A percentile compares a stretch with the other conserved stretches of the same genome.
These are phyloP conservation scores for Pleurozium schreberi DNA, from an alignment of 225 moss, liverwort and hornwort species.

Conservation along the genomic window DNA sequence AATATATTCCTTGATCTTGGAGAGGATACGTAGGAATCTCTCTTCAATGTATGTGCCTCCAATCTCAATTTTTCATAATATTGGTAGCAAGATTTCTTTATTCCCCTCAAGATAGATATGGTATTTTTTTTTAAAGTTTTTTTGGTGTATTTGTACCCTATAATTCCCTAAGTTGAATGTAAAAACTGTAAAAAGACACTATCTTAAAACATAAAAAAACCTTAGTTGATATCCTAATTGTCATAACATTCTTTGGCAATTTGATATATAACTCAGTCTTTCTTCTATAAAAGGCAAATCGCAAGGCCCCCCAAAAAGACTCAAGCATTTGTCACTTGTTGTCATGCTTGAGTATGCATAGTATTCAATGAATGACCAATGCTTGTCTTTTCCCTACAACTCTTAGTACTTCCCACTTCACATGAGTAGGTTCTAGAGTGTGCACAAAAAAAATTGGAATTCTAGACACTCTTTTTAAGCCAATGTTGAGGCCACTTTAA, in stretches of 20 bases:
- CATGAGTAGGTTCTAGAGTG: not conserved
- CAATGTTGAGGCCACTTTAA: not conserved
- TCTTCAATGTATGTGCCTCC: not conserved
- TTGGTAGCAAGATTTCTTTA: too few relatives aligned
- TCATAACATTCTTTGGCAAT: not conserved
- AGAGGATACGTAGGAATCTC: fast-evolving
- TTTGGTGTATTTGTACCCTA: not conserved
- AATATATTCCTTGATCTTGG: not conserved
- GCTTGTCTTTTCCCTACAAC: not conserved
- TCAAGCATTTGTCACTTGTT: not conserved
- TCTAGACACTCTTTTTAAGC: not conserved
- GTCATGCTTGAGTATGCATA: not conserved
- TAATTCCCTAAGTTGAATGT: not conserved
- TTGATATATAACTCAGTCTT: not conserved
- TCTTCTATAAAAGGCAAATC: too few relatives aligned
- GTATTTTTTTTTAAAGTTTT: fast-evolving
- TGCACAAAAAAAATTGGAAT: not conserved
- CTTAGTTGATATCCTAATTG: not conserved
- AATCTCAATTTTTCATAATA: not conserved
- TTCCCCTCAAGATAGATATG: too few relatives aligned
- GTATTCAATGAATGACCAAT: not conserved
- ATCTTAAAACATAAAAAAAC: fast-evolving
- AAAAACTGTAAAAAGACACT: not conserved
- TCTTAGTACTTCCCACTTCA: too few relatives aligned
- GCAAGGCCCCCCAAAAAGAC: fast-evolving